Base-by-base conservation (phyloP, 305 asterid species). In the Fraxinus floribunda region DNA sequence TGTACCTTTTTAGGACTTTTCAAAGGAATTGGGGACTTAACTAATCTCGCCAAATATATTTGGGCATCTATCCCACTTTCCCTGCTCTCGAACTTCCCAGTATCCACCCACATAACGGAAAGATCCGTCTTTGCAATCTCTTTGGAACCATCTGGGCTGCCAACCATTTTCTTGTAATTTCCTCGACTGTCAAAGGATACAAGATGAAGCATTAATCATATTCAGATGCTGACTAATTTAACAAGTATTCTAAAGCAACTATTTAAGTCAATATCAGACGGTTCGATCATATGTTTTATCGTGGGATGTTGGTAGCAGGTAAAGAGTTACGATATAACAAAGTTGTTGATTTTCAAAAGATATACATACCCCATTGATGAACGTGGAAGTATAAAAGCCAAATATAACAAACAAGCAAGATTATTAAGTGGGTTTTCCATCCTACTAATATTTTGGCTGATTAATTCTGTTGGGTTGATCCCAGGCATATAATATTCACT, bases 101-200 rank as follows among this genome's bases (percentile, higher is more conserved):
- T 95, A 95, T 66, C 97, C 97, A 57, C 97, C 98, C 9, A 60
- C 44, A 76, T 90, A 95, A 34, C 77, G 87, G 79, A 89, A 95
- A 34, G 95, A 86, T 81, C 97, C 91, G 41, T 83, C 97, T 66
- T 88, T 94, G 16, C 91, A 84, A 4, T 91, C 92, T 83, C 87
- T 90, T 70, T 83, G 26, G 86, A 95, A 95, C 99, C 99, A 95
- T 83, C 93, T 88, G 0, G 99, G 97, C 80, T 85, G 92, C 98
- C 99, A 95, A 35, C 99, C 99, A 78, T 90, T 86, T 89, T 94
- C 98, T 93, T 95, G 99, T 84, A 94, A 77, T 88, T 95, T 93
- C 86, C 97, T 93, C 0, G 99, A 93, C 99, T 95, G 93, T 81
- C 73, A 34, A 29, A 34, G 41, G 38, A 85, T 30, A 74, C 13